Base-by-base conservation (phyloP, 1,284 basidiomycete species). In the Ustilago trichophora region DNA sequence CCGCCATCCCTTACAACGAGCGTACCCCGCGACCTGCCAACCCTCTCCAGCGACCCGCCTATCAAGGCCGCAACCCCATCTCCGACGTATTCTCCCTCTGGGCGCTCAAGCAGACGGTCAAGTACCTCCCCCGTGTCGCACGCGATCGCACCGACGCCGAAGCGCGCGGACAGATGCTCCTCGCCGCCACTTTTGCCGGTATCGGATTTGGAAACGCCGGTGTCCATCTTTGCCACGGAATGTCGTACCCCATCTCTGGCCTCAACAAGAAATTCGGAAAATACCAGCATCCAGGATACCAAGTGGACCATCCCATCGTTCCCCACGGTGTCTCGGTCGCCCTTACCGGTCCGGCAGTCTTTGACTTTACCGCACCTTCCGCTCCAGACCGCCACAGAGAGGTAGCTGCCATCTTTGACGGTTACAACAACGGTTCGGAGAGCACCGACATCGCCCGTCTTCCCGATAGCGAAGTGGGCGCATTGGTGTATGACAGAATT, bases 161-260 rank as follows among this genome's bases (percentile, higher is more conserved):
- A 80, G 92, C 94, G 13, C 87, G 92, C 73, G 85, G 87, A 12
- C 91, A 95, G 82, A 97, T 98, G 93, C 87, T 97, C 88, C 91
- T 76, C 25, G 73, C 62, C 47, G 53, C 60, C 36, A 74, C 68
- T 8, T 60, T 74, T 56, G 93, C 93, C 60, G 94, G 93, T 41
- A 95, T 96, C 57, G 93, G 93, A 0, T 97, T 97, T 75, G 94
- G 94, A 31, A 96, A 95, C 78, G 93, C 85, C 3, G 93, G 93
- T 26, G 93, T 96, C 1, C 72, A 76, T 27, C 73, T 78, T 26
- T 77, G 75, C 41, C 76, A 78, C 45, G 76, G 70, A 8, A 72
- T 73, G 67, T 60, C 54, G 11, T 78, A 78, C 56, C 72, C 76
- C 3, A 74, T 78, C 34, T 70, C 65, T 16, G 93, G 94, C 1